phyloP scores from a whole-genome alignment of 768 basidiomycete genomes.

The Hydnomerulius pinastri region DNA sequence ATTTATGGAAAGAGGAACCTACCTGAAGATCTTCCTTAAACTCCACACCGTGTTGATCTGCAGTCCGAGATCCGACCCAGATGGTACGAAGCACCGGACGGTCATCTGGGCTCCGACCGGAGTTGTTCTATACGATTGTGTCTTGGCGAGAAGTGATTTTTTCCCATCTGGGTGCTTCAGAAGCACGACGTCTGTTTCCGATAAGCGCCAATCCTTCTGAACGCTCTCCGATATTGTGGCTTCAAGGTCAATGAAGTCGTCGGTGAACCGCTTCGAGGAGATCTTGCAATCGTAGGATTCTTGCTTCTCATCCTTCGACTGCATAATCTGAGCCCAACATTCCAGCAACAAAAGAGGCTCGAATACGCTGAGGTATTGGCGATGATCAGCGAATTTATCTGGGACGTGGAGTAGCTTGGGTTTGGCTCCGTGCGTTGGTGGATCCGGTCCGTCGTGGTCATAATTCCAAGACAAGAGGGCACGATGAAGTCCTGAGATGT shows the following conservation, averaged over 20 bases:
- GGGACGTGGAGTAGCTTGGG: conserved; percentile 51
- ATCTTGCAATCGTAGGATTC: conserved; percentile 65
- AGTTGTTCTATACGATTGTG: conserved; percentile 45
- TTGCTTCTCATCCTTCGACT: conserved; percentile 69
- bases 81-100: conserved; percentile 53
- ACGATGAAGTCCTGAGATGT: conserved; percentile 77
- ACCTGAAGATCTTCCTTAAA: conserved; percentile 84
- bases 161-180: conserved; percentile 59
- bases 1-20: neutral
- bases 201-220: conserved; percentile 70
- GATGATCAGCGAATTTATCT: conserved; percentile 60
- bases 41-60: conserved; percentile 69
- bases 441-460: conserved; percentile 60
- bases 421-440: conserved; percentile 49
- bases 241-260: conserved; percentile 85
- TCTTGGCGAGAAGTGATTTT: conserved; percentile 71
- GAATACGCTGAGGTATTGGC: conserved; percentile 73
- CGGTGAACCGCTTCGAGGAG: conserved; percentile 65
- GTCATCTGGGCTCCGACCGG: conserved; percentile 54
- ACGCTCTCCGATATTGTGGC: conserved; percentile 58
- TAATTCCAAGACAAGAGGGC: conserved; percentile 87
- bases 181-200: conserved; percentile 86
- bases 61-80: conserved; percentile 58
- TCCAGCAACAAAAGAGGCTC: conserved; percentile 86
- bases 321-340: conserved; percentile 84